Conservation (phyloP, 2,329 filamentous ascomycete genomes). For the Pseudogymnoascus sp. region DNA sequence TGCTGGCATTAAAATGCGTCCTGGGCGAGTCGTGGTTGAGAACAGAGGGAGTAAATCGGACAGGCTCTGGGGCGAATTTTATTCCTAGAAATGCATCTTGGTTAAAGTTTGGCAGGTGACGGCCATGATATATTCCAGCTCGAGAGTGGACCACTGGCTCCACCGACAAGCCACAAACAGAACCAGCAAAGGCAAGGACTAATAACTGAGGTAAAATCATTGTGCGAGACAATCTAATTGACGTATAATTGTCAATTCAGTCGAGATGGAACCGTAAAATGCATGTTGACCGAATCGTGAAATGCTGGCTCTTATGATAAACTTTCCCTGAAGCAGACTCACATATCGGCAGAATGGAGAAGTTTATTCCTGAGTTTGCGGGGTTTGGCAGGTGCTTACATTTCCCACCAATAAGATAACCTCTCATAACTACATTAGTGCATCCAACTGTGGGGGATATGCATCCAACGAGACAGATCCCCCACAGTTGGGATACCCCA, state of each 20-base stretch:
- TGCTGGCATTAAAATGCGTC: background rate
- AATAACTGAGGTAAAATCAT: background rate
- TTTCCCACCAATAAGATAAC: conserved; percentile 4
- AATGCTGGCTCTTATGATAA: background rate
- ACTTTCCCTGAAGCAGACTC: background rate
- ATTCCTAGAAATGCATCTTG: background rate
- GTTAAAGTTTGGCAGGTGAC: background rate
- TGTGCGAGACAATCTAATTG: background rate
- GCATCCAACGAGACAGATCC: background rate
- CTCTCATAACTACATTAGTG: background rate
- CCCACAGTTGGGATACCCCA: background rate
- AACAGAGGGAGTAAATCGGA: background rate
- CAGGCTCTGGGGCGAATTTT: background rate
- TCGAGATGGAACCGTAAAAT: background rate
- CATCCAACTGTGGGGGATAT: background rate
- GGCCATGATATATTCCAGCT: background rate
- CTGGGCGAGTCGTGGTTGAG: background rate
- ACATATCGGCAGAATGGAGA: background rate
- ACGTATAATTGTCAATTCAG: background rate
- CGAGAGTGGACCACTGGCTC: background rate
- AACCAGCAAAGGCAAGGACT: background rate
- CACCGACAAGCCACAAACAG: background rate
- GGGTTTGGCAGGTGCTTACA: background rate
- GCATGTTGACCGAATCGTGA: background rate
- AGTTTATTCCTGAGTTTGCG: background rate